Percentiles rank a stretch among this genome's conserved stretches.
phyloP scores from a whole-genome alignment of 129 eudicot species.

The Chrysanthemum seticuspe region DNA sequence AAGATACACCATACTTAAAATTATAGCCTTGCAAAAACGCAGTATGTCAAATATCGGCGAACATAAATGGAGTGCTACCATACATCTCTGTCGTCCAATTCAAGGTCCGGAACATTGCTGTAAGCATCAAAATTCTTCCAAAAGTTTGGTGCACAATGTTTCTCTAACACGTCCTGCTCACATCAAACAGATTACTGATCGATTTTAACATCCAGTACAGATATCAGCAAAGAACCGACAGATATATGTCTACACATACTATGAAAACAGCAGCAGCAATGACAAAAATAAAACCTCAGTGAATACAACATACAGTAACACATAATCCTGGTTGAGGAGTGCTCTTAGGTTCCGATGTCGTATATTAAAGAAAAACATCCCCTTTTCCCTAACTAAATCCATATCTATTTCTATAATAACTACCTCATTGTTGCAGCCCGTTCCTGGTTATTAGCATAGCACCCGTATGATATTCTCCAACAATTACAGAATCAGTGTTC shows the following conservation, averaged over 20 bases:
- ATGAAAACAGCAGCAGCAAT: background rate
- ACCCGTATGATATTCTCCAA: too few species aligned
- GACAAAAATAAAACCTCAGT: background rate
- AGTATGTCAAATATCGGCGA: too few species aligned
- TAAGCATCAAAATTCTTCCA: slow-evolving; percentile 79
- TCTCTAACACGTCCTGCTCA: slow-evolving; percentile 64
- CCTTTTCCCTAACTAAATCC: background rate
- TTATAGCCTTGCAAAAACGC: background rate
- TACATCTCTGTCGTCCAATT: slow-evolving; percentile 40
- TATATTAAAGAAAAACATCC: background rate
- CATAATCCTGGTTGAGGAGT: background rate
- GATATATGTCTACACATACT: background rate
- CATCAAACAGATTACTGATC: slow-evolving; percentile 17
- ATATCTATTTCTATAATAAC: background rate
- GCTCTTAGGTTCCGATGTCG: background rate
- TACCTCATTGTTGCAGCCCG: background rate
- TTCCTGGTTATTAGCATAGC: background rate
- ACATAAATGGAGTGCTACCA: slow-evolving; percentile 17
- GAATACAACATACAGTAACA: too few species aligned
- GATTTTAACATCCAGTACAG: background rate
- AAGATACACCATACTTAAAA: slow-evolving; percentile 16
- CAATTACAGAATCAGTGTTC: too few species aligned
- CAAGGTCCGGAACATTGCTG: slow-evolving; percentile 37
- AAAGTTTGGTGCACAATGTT: slow-evolving; percentile 59
- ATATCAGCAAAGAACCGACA: background rate